Base-by-base conservation (phyloP, 108 stramenopile genomes). In the Skeletonema potamos region DNA sequence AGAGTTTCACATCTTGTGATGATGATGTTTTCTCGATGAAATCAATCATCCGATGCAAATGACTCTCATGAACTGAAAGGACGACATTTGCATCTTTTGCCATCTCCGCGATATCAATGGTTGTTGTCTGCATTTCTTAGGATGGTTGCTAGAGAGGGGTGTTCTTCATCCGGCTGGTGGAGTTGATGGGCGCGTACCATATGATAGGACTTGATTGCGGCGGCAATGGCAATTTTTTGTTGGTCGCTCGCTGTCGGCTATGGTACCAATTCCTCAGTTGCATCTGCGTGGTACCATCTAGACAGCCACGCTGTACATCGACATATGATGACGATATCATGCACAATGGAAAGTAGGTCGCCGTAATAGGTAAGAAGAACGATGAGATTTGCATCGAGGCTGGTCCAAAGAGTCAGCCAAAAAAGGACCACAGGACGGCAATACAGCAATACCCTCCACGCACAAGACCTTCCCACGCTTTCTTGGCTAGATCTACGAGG, bases 401-500 rank as follows among this genome's bases (percentile, higher is more conserved):
- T 41, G 1, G 13, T 13, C 15, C 39, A 15, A n/a, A 15, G 39
- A 41, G 0, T 41, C 56, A 12, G 13, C 56, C 56, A 30, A 1
- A 28, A 59, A 0, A 59, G 18, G 7, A 5, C 8, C 30, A 29
- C 8, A 24, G 22, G 20, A 20, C 22, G 58, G 58, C 28, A 17
- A 18, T 29, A 17, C 1, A 33, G 58, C 58, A 30, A 9, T 1
- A 30, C 32, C 9, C 10, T 33, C 13, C 11, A 29, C 20, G 56
- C 56, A 57, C 27, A 30, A 57, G 62, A 46, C 54, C 48, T 27
- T 9, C 81, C 75, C 3, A 71, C 33, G 59, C 24, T 82, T 13
- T 34, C 79, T 26, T 82, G 81, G 70, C 72, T 94, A 57, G 90
- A 94, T 79, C 73, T 94, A 18, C 84, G 86, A 34, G 85, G 74